A percentile compares a stretch with the other conserved stretches of the same genome.
Evolutionary conservation across 2,329 filamentous ascomycete genomes (phyloP).

Genomic region (Ophiostoma novo-ulmi): DNA sequence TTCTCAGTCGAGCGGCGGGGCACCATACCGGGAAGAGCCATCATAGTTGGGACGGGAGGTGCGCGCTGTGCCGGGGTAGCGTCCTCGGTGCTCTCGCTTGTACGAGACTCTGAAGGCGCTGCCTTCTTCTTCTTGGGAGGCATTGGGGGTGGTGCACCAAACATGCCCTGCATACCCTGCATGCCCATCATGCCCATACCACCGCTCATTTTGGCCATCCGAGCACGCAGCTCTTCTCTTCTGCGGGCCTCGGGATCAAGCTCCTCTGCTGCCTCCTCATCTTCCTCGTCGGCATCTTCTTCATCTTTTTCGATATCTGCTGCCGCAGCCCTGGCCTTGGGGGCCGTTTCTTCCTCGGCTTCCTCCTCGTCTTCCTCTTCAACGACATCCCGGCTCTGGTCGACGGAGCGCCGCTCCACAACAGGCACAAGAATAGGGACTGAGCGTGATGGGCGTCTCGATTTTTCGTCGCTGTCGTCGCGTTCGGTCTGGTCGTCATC

Average conservation of each 20-base stretch:
- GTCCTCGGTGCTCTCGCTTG: conserved; percentile 34
- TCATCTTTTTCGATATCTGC: conserved; percentile 32
- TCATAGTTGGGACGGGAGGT: conserved; percentile 54
- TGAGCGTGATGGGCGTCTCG: conserved; percentile 32
- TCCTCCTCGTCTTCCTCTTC: conserved; percentile 20
- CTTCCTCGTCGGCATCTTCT: conserved; percentile 50
- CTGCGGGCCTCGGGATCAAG: conserved; percentile 81
- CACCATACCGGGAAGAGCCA: conserved; percentile 68
- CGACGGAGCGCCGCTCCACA: conserved; percentile 19
- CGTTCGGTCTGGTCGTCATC: conserved; percentile 60
- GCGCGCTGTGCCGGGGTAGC: conserved; percentile 41
- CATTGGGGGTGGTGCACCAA: conserved; percentile 55
- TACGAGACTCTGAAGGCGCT: conserved; percentile 40
- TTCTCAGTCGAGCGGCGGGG: conserved; percentile 47
- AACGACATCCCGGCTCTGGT: background rate
- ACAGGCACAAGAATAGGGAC: conserved; percentile 22
- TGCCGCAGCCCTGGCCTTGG: conserved; percentile 5
- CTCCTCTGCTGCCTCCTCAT: conserved; percentile 76
- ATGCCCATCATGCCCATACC: conserved; percentile 96
- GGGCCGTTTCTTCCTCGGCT: background rate
- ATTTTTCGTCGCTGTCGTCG: conserved; percentile 66
- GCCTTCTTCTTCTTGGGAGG: conserved; percentile 56
- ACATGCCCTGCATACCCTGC: conserved; percentile 77
- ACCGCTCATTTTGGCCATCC: conserved; percentile 98
- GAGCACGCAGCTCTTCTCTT: conserved; percentile 80